phyloP scores from a whole-genome alignment of 2,329 filamentous ascomycete genomes.

The Pseudocercospora fuligena region DNA sequence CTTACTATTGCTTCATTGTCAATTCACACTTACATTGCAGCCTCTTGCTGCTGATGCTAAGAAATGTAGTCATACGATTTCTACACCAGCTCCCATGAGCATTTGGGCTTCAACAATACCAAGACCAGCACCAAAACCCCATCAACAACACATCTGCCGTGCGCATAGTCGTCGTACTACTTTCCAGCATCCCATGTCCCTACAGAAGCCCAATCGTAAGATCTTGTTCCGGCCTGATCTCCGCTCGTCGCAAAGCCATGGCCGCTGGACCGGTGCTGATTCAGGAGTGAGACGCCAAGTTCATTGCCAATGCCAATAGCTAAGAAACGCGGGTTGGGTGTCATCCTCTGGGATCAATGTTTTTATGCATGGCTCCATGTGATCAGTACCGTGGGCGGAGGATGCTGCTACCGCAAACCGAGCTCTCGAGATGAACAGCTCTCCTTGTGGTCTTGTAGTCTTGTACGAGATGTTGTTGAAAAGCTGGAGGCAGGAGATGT shows the following conservation, averaged over 20 bases:
- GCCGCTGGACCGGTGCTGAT: neutral
- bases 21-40: neutral
- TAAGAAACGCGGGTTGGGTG: neutral
- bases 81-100: neutral
- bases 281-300: conserved; percentile 4
- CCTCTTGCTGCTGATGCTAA: neutral
- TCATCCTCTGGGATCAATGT: neutral
- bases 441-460: neutral
- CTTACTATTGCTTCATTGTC: neutral
- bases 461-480: neutral
- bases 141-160: neutral
- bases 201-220: neutral
- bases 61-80: neutral
- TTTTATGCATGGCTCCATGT: neutral
- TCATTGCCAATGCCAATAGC: conserved; percentile 10
- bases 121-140: neutral
- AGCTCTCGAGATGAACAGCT: neutral
- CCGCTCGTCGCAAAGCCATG: neutral
- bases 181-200: neutral
- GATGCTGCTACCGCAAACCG: neutral
- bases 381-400: neutral
- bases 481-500: neutral
- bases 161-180: neutral
- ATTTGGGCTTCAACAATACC: neutral
- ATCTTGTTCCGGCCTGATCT: neutral